These are phyloP conservation scores for Priceomyces carsonii DNA, from an alignment of 805 yeast genomes.

Conservation along the genomic window DNA sequence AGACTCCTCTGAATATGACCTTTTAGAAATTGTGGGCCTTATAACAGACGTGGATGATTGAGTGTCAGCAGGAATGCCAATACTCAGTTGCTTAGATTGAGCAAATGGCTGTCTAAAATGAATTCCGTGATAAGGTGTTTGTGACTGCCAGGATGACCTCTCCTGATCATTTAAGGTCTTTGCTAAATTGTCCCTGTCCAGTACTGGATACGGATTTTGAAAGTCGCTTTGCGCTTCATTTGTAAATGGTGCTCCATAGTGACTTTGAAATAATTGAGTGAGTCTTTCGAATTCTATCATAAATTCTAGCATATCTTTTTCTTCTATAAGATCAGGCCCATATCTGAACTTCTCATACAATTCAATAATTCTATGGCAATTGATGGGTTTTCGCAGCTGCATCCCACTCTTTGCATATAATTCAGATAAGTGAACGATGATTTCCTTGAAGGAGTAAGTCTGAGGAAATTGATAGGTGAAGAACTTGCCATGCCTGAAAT, in stretches of 20 bases:
- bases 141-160: conserved; percentile 1
- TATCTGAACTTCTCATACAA: conserved; percentile 70
- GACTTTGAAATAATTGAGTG: conserved; percentile 14
- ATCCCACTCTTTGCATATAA: conserved; percentile 6
- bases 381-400: conserved; percentile 8
- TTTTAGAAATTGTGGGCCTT: not conserved
- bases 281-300: conserved; percentile 39
- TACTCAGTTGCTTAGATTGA: not conserved
- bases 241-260: conserved; percentile 15
- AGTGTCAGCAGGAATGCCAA: not conserved
- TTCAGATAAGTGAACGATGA: conserved; percentile 34
- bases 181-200: conserved; percentile 1
- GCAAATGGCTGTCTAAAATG: not conserved
- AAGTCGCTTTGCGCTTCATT: not conserved
- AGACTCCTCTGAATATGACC: not conserved
- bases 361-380: conserved; percentile 29
- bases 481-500: conserved; percentile 50
- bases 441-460: conserved; percentile 44
- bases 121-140: not conserved
- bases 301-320: conserved; percentile 59
- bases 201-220: not conserved
- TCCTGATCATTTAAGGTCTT: conserved; percentile 2
- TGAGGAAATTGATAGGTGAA: conserved; percentile 39
- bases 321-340: conserved; percentile 59
- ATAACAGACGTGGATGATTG: not conserved